These are phyloP conservation scores for Daldinia decipiens DNA, from an alignment of 495 filamentous ascomycete species.

Conservation along the genomic window DNA sequence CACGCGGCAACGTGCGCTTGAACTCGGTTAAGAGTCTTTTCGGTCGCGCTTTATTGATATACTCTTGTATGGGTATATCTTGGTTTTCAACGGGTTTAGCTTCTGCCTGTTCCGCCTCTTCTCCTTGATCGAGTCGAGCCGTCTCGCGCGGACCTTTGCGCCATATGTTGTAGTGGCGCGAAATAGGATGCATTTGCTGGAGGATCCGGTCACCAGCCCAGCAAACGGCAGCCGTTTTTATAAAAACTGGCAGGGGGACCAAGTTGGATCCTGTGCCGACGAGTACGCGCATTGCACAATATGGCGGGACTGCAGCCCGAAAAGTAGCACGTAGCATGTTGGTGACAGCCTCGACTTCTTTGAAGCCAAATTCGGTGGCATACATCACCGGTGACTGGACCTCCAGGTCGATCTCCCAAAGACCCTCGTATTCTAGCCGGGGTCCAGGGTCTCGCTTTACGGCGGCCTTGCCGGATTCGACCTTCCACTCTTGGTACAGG, in stretches of 20 bases:
- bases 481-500: neutral
- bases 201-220: conserved; percentile 17
- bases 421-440: neutral
- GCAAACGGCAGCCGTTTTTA: conserved; percentile 9
- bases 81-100: neutral
- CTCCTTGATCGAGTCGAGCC: neutral
- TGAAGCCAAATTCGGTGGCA: conserved; percentile 4
- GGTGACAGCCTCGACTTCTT: conserved; percentile 19
- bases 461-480: neutral
- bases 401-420: neutral
- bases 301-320: conserved; percentile 12
- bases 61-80: neutral
- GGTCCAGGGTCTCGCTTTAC: neutral
- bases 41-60: neutral
- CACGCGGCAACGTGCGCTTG: neutral
- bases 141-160: neutral
- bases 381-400: conserved; percentile 20
- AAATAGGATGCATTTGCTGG: conserved; percentile 15
- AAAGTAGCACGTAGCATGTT: conserved; percentile 17
- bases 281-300: conserved; percentile 14
- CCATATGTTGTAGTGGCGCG: neutral
- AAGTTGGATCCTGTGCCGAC: neutral
- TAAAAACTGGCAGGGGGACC: neutral
- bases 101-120: neutral
- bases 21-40: conserved; percentile 1